phyloP scores from a whole-genome alignment of 495 filamentous ascomycete species.

The Neurospora sp. region DNA sequence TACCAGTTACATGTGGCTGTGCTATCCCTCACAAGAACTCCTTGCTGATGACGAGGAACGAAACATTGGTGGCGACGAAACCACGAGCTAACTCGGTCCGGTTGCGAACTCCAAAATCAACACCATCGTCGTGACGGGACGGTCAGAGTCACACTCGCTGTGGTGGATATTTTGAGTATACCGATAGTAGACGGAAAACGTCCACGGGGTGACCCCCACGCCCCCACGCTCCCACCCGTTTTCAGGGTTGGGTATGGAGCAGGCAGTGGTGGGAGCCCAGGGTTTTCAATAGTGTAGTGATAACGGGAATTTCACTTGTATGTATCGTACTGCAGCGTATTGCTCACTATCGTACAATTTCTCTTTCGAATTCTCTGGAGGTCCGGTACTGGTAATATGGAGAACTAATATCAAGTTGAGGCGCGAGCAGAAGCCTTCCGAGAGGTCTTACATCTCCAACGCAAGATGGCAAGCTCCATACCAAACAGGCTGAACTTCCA shows the following conservation, averaged over 20 bases:
- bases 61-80: neutral
- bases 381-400: neutral
- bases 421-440: neutral
- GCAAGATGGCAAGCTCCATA: neutral
- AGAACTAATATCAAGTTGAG: neutral
- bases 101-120: neutral
- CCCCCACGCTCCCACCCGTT: neutral
- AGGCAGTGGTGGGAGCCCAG: neutral
- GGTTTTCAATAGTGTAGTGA: neutral
- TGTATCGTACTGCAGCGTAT: neutral
- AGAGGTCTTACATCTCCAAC: neutral
- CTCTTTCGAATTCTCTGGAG: neutral
- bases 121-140: neutral
- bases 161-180: neutral
- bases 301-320: neutral
- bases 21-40: neutral
- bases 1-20: neutral
- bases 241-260: neutral
- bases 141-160: neutral
- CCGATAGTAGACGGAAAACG: neutral
- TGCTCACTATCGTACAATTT: neutral
- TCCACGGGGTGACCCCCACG: neutral
- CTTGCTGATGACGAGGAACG: neutral
- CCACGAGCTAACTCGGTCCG: neutral
- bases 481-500: neutral